Evolutionary conservation across 805 yeast species (phyloP).

Genomic region (Candida verbasci): DNA sequence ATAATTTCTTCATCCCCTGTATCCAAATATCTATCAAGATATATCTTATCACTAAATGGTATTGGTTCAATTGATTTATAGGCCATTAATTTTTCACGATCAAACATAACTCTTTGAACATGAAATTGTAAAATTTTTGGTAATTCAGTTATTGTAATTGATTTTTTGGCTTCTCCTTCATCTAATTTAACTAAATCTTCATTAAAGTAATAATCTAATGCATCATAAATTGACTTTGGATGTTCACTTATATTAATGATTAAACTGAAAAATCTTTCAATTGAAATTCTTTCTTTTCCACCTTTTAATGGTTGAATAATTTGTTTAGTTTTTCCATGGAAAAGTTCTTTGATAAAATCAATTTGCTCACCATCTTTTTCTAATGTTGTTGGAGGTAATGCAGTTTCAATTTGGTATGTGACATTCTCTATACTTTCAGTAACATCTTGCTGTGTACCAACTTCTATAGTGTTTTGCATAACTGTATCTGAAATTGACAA

Average conservation of each 20-base stretch:
- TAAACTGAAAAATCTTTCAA: slow-evolving; percentile 75
- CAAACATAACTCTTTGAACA: slow-evolving; percentile 90
- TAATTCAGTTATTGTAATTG: slow-evolving; percentile 62
- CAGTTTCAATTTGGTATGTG: slow-evolving; percentile 84
- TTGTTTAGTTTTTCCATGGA: slow-evolving; percentile 84
- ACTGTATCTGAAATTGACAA: slow-evolving; percentile 52
- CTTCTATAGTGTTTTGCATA: slow-evolving; percentile 68
- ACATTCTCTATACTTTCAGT: slow-evolving; percentile 97
- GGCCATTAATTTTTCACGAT: slow-evolving; percentile 64
- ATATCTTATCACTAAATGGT: slow-evolving; percentile 71
- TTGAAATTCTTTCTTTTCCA: slow-evolving; percentile 23
- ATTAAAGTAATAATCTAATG: slow-evolving; percentile 77
- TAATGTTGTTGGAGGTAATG: slow-evolving; percentile 60
- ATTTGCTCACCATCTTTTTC: slow-evolving; percentile 73
- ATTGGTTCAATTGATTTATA: slow-evolving; percentile 80
- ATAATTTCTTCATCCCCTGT: slow-evolving; percentile 57
- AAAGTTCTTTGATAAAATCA: slow-evolving; percentile 74
- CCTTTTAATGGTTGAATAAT: slow-evolving; percentile 50
- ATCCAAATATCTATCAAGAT: slow-evolving; percentile 83
- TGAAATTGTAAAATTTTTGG: slow-evolving; percentile 89
- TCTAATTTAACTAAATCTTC: slow-evolving; percentile 68
- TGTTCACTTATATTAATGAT: slow-evolving; percentile 85
- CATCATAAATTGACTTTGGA: slow-evolving; percentile 85
- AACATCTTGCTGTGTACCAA: slow-evolving; percentile 94
- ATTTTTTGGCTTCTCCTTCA: slow-evolving; percentile 70